Evolutionary conservation across 257 asterid genomes (phyloP).

Genomic region (Solanum sitiens): DNA sequence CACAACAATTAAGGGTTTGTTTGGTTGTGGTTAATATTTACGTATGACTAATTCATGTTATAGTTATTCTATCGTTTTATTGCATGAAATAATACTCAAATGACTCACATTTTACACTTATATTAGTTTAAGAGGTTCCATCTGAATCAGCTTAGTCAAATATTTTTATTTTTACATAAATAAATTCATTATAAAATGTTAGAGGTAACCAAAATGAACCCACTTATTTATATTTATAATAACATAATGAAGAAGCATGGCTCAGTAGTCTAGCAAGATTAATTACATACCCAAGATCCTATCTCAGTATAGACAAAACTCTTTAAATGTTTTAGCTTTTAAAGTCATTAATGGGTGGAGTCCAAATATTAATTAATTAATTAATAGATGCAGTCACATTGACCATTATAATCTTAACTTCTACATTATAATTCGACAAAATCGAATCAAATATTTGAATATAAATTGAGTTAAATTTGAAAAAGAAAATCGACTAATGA

Average conservation of each 20-base stretch:
- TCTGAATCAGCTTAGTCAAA: neutral
- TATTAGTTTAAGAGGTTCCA: neutral
- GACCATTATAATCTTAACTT: neutral
- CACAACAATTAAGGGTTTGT: neutral
- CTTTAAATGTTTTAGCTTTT: neutral
- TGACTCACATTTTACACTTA: neutral
- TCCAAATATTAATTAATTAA: neutral
- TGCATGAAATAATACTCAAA: neutral
- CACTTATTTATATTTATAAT: neutral
- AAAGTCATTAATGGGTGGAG: neutral
- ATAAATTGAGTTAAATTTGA: neutral
- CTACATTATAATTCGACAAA: neutral
- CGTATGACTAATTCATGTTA: neutral
- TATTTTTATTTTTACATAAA: neutral
- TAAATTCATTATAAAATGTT: no score
- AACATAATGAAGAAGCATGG: neutral
- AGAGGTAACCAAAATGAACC: neutral
- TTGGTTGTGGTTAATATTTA: neutral
- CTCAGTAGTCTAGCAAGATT: no score
- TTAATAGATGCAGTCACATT: neutral
- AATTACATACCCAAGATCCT: neutral
- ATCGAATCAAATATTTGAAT: no score
- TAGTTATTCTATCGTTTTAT: neutral
- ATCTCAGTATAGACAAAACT: neutral
- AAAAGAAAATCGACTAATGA: neutral